A percentile compares a stretch with the other conserved stretches of the same genome.
Conservation (phyloP, 2,329 filamentous ascomycete genomes). For the Arthrobotrys musiformis region DNA sequence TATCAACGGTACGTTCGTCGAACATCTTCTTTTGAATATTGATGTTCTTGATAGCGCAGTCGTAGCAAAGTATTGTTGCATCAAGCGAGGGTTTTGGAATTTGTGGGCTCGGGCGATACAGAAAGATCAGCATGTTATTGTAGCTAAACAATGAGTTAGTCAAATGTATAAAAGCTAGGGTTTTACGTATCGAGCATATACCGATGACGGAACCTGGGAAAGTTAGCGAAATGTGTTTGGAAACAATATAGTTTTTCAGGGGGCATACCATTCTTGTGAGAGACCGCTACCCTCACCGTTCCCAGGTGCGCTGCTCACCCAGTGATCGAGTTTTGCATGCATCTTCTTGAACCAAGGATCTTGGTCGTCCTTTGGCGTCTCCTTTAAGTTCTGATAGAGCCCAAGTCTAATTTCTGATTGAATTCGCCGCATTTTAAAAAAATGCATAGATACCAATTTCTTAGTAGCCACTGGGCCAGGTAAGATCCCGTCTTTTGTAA, state of each 20-base stretch:
- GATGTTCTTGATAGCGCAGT: slow-evolving; percentile 84
- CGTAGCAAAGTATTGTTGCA: slow-evolving; percentile 84
- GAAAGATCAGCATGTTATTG: slow-evolving; percentile 87
- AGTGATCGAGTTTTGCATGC: slow-evolving; percentile 79
- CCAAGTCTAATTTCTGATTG: slow-evolving; percentile 88
- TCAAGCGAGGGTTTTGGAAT: slow-evolving; percentile 82
- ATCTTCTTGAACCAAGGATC: slow-evolving; percentile 90
- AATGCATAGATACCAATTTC: slow-evolving; percentile 90
- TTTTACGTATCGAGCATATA: slow-evolving; percentile 30
- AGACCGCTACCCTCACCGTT: slow-evolving; percentile 75
- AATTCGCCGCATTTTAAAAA: slow-evolving; percentile 87
- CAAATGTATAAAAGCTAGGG: slow-evolving; percentile 69
- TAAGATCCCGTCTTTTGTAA: slow-evolving; percentile 79
- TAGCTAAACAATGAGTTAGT: slow-evolving; percentile 66
- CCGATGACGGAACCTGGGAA: slow-evolving; percentile 69
- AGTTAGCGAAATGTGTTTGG: slow-evolving; percentile 54
- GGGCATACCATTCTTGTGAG: slow-evolving; percentile 80
- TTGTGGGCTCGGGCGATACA: slow-evolving; percentile 91
- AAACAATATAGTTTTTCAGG: not conserved
- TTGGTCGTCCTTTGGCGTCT: slow-evolving; percentile 78
- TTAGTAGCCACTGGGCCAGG: slow-evolving; percentile 77
- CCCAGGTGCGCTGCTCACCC: slow-evolving; percentile 80
- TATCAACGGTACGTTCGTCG: slow-evolving; percentile 77
- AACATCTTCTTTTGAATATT: slow-evolving; percentile 83
- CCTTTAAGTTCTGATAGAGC: slow-evolving; percentile 84